These are phyloP conservation scores for Verticillium dahliae DNA, from an alignment of 2,329 filamentous ascomycete species.

Conservation along the genomic window DNA sequence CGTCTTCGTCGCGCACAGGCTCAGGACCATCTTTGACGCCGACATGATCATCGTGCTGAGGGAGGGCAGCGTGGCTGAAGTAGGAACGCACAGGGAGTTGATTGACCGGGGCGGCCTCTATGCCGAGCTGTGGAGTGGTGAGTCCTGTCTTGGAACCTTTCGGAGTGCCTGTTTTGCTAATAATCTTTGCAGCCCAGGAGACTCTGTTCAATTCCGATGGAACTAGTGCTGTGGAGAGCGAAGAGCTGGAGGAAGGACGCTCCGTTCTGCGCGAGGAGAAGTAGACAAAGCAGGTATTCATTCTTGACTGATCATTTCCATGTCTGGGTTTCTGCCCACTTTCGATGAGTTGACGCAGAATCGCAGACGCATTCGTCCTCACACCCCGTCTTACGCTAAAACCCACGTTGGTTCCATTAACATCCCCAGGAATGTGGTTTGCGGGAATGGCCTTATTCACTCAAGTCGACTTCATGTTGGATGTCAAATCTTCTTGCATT, in stretches of 20 bases:
- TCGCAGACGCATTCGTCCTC: no score
- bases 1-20: constrained; percentile 87
- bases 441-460: no score
- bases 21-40: constrained; percentile 90
- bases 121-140: constrained; percentile 83
- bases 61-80: constrained; percentile 79
- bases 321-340: no score
- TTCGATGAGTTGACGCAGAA: no score
- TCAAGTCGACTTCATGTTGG: no score
- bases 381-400: no score
- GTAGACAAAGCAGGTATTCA: background rate
- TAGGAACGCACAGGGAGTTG: constrained; percentile 79
- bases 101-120: constrained; percentile 77
- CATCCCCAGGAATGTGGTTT: no score
- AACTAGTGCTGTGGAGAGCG: constrained; percentile 38
- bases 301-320: no score
- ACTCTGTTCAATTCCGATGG: constrained; percentile 46
- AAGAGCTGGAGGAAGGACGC: background rate
- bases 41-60: constrained; percentile 88
- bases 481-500: no score
- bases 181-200: constrained; percentile 48
- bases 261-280: background rate
- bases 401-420: no score
- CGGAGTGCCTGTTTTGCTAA: constrained; percentile 7
- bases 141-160: constrained; percentile 25